Percentiles rank a stretch among this genome's conserved stretches.
phyloP scores from a whole-genome alignment of 2,329 filamentous ascomycete species.

The Plenodomus lindquistii region DNA sequence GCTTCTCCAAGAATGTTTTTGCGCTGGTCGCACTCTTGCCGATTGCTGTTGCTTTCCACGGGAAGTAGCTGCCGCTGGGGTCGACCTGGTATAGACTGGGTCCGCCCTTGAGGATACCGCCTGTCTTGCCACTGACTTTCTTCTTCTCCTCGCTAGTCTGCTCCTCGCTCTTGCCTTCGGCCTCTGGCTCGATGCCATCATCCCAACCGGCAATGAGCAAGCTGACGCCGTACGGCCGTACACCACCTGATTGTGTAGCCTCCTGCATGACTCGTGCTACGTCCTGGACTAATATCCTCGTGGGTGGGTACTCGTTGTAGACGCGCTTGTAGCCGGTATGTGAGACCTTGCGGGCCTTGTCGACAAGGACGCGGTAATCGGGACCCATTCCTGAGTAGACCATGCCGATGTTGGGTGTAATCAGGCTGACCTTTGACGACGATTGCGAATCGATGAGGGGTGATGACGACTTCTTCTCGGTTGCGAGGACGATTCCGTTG shows the following conservation, averaged over 20 bases:
- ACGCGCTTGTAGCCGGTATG: conserved; percentile 99
- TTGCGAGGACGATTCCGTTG: conserved; percentile 97
- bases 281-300: conserved; percentile 97
- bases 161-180: conserved; percentile 62
- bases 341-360: conserved; percentile 96
- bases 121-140: conserved; percentile 84
- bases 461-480: conserved; percentile 98
- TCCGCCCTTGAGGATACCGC: conserved; percentile 91
- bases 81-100: conserved; percentile 99
- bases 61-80: conserved; percentile 97
- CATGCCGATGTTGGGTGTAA: conserved; percentile 99
- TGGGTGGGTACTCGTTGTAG: conserved; percentile 99
- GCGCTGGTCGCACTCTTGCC: conserved; percentile 98
- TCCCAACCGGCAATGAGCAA: conserved; percentile 97
- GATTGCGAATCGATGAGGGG: conserved; percentile 94
- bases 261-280: conserved; percentile 98
- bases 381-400: conserved; percentile 99
- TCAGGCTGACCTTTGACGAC: conserved; percentile 94
- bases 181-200: conserved; percentile 89
- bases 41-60: conserved; percentile 99
- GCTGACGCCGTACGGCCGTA: conserved; percentile 94
- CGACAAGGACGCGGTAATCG: conserved; percentile 95
- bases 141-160: conserved; percentile 64
- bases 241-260: conserved; percentile 96
- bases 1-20: conserved; percentile 99